Conservation (phyloP, 345 rosid species). For the Turnera subulata region DNA sequence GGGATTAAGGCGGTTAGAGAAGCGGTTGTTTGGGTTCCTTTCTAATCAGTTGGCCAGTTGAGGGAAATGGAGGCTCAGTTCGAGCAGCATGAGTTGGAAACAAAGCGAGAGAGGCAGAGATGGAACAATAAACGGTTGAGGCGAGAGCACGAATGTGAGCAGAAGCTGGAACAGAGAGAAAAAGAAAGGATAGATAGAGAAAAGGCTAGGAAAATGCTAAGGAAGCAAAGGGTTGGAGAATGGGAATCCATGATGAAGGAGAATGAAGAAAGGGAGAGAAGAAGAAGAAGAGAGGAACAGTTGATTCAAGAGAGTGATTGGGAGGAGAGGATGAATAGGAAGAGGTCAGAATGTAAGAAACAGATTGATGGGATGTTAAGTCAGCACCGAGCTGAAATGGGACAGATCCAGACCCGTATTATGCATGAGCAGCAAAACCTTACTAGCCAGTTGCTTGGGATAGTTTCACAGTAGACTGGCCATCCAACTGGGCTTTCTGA, state of each 20-base stretch:
- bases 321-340: conserved; percentile 61
- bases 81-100: conserved; percentile 53
- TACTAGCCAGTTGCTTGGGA: conserved; percentile 57
- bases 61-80: conserved; percentile 57
- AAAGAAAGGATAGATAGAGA: conserved; percentile 50
- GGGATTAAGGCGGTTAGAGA: conserved; percentile 46
- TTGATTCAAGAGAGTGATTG: conserved; percentile 53
- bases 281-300: conserved; percentile 57
- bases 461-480: conserved; percentile 70
- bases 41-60: conserved; percentile 53
- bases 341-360: conserved; percentile 60
- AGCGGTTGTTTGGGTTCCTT: conserved; percentile 53
- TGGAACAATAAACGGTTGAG: conserved; percentile 39
- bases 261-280: conserved; percentile 50
- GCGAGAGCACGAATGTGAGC: conserved; percentile 44
- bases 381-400: conserved; percentile 62
- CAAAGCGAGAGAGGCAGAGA: conserved; percentile 55
- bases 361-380: conserved; percentile 53
- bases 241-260: conserved; percentile 65
- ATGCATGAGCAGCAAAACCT: conserved; percentile 72
- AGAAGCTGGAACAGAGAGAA: conserved; percentile 53
- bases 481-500: conserved; percentile 61
- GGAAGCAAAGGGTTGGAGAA: conserved; percentile 41
- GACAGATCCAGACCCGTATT: conserved; percentile 64
- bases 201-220: conserved; percentile 38